These are phyloP conservation scores for Knufia fluminis DNA, from an alignment of 2,329 filamentous ascomycete species.

Conservation along the genomic window DNA sequence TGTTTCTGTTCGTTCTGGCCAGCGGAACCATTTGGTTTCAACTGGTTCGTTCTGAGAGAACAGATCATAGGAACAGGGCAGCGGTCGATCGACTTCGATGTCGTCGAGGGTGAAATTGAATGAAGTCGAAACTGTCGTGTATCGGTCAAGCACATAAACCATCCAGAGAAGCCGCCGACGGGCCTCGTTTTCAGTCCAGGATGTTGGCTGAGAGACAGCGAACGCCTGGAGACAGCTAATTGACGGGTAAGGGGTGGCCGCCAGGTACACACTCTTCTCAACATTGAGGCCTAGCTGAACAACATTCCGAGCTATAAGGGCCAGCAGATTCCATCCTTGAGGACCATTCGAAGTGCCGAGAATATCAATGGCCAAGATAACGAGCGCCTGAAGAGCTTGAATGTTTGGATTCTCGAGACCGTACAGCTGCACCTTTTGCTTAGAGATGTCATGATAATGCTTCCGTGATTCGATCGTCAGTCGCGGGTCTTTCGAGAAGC, in stretches of 20 bases:
- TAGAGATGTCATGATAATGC: constrained; percentile 70
- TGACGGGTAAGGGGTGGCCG: constrained; percentile 69
- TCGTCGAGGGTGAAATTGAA: constrained; percentile 88
- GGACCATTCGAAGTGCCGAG: constrained; percentile 82
- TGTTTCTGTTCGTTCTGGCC: constrained; percentile 49
- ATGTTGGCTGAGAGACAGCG: constrained; percentile 69
- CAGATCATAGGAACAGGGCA: constrained; percentile 80
- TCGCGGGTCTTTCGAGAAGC: constrained; percentile 69
- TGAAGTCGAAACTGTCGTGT: constrained; percentile 81
- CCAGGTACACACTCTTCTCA: constrained; percentile 68
- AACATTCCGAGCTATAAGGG: constrained; percentile 77
- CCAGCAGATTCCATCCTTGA: constrained; percentile 85
- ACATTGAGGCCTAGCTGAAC: constrained; percentile 80
- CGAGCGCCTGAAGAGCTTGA: constrained; percentile 74
- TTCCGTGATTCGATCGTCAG: constrained; percentile 63
- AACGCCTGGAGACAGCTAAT: constrained; percentile 85
- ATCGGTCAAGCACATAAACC: constrained; percentile 82
- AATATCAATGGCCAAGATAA: constrained; percentile 76
- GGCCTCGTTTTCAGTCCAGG: constrained; percentile 85
- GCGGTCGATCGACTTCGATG: constrained; percentile 74
- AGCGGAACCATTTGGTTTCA: constrained; percentile 72
- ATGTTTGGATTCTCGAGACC: constrained; percentile 85
- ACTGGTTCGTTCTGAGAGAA: constrained; percentile 77
- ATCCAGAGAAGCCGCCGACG: constrained; percentile 84
- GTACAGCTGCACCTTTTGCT: constrained; percentile 77